Evolutionary conservation across 768 basidiomycete genomes (phyloP), one percentile per base, ranked within the genome.

Genomic region (Pleurotus sapidus): DNA sequence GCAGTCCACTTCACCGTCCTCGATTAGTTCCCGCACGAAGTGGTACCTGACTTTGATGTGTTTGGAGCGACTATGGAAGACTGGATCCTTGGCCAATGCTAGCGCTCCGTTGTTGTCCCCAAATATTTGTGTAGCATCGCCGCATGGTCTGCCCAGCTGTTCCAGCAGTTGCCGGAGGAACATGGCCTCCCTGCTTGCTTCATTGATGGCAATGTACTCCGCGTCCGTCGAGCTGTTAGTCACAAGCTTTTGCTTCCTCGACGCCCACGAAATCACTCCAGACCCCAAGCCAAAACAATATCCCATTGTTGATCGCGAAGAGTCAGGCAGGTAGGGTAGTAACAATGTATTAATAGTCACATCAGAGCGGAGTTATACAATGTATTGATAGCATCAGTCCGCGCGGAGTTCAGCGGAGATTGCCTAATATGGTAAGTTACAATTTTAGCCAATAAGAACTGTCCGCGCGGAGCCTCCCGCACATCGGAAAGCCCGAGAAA

Each of bases 31-130:
- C 1, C 72, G 67, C n/a, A 78, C 57, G 54, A 67, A 75, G 57
- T 80, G 75, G 56, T 74, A 69, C 3, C 66, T 56, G 12, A 77
- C 68, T 24, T 77, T 72, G 57, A 81, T 74, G 63, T 80, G 80
- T 60, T 77, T 80, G 9, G 70, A 67, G 15, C 72, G 61, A 2
- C 63, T 49, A 56, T 81, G 77, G 56, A 67, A 66, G 1, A 61
- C 46, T 0, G 75, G 66, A 48, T 80, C 73, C 5, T 67, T 58
- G 0, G 72, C 58, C 3, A 79, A 63, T 1, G 53, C 60, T 23
- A 74, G 74, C 0, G 77, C 67, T 0, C 70, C 70, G 17, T 70
- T 62, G 57, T 79, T 81, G 63, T 81, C 72, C 43, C 64, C 64
- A 20, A 46, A 60, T 27, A 66, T 65, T 0, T 57, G 56, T 45